Evolutionary conservation across 208 protist species (phyloP).

Genomic region (Histomonas meleagridis): DNA sequence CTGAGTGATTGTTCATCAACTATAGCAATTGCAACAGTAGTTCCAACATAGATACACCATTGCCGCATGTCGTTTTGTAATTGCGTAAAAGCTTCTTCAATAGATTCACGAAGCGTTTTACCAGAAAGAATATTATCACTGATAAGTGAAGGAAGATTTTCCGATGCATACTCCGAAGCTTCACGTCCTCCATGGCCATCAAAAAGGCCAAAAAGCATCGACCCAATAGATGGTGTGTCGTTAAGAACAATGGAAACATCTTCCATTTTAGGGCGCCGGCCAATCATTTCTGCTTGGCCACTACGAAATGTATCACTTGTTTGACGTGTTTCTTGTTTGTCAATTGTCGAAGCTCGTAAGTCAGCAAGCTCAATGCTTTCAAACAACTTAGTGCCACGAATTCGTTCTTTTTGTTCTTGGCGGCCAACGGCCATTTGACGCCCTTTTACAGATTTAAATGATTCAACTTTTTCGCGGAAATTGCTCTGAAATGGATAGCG

Average conservation of each 20-base stretch:
- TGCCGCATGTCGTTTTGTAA: background rate
- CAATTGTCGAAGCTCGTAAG: background rate
- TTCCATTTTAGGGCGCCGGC: background rate
- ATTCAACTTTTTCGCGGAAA: slow-evolving; percentile 13
- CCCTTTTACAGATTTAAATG: slow-evolving; percentile 27
- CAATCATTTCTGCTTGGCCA: background rate
- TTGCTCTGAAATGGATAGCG: background rate
- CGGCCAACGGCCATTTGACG: background rate
- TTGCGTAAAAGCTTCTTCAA: background rate
- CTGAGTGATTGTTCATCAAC: background rate
- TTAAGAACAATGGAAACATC: background rate
- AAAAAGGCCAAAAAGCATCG: background rate
- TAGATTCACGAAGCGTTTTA: background rate
- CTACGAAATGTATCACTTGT: background rate
- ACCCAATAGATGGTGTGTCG: background rate
- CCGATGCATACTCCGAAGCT: background rate
- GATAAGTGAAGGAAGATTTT: background rate
- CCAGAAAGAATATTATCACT: background rate
- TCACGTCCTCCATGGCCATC: slow-evolving; percentile 1
- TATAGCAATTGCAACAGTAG: background rate
- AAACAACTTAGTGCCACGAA: background rate
- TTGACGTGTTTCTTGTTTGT: background rate
- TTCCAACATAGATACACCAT: background rate
- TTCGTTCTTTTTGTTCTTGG: background rate
- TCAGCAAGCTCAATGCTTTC: background rate